Base-by-base conservation (phyloP, 331 rosid species). In the Pyrus hybrid region DNA sequence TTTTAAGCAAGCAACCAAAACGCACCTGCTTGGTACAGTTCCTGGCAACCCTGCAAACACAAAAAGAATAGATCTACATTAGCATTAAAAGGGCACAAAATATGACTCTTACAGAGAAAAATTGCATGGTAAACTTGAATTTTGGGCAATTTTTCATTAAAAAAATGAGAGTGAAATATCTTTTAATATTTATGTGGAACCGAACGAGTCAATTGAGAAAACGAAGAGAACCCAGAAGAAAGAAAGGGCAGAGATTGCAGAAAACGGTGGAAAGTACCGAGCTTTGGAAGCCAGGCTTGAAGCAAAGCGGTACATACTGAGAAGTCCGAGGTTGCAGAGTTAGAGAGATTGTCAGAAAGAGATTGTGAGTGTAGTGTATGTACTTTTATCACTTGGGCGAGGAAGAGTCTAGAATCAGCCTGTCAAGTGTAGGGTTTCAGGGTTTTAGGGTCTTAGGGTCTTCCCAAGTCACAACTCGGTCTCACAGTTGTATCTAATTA, bases 211-310 rank as follows among this genome's bases (percentile, higher is more conserved):
- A 75, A 67, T 28, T 32, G 30, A 57, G 29, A 41, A 67, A 33
- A 51, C 20, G 14, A 11, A n/a, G 57, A 47, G 23, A 68, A 45
- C 45, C 32, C 71, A 30, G 23, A 18, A 17, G 45, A 32, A 45
- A 6, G 4, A 5, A 49, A 22, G 18, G 3, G 37, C 14, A 62
- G n/a, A 22, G 33, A 43, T 6, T 20, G 68, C 33, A 28, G 43
- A 35, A 35, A 35, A 35, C 43, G 43, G 32, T 4, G 32, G 37
- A 63, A 86, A 86, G 60, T 69, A 89, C 99, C 93, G 83, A 72
- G 92, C 93, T 79, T 89, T 91, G 84, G 95, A 87, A 72, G 97
- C 96, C 60, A 94, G 81, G 80, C 87, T 85, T 28, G 93, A 63
- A 33, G 96, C 97, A 65, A 88, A 82, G n/a, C 97, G 99, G 71